Conservation (phyloP, 441 rosid genomes). For the Mallotus repandus region DNA sequence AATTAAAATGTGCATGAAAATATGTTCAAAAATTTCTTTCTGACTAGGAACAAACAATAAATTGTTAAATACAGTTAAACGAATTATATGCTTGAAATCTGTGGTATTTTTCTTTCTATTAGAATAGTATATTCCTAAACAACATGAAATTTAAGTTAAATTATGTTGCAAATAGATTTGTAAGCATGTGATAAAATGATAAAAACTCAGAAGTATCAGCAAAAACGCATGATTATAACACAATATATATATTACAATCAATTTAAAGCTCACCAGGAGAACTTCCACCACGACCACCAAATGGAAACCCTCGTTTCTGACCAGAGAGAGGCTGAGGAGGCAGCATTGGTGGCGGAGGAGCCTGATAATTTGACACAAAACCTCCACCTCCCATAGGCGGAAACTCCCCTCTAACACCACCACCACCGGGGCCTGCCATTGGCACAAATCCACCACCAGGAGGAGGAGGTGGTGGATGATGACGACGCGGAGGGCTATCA, state of each 20-base stretch:
- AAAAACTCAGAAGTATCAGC: no score
- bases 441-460: slow-evolving; percentile 41
- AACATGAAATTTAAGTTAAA: no score
- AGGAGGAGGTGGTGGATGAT: slow-evolving; percentile 28
- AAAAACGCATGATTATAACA: no score
- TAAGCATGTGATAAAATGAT: no score
- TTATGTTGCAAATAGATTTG: no score
- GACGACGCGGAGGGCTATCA: slow-evolving; percentile 52
- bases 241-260: no score
- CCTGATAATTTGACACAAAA: slow-evolving; percentile 45
- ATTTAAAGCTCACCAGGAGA: slow-evolving; percentile 41
- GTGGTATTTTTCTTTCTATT: no score
- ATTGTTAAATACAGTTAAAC: neutral
- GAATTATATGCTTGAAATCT: no score
- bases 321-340: slow-evolving; percentile 50
- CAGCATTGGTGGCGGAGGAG: slow-evolving; percentile 21
- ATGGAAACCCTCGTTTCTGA: slow-evolving; percentile 67
- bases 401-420: slow-evolving; percentile 34
- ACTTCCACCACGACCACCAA: slow-evolving; percentile 56
- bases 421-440: slow-evolving; percentile 23
- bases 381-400: slow-evolving; percentile 41
- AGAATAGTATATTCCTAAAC: no score
- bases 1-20: neutral
- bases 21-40: neutral
- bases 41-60: neutral